Evolutionary conservation across 192 early-diverging fungal species (phyloP).

Genomic region (Linnemannia elongata): DNA sequence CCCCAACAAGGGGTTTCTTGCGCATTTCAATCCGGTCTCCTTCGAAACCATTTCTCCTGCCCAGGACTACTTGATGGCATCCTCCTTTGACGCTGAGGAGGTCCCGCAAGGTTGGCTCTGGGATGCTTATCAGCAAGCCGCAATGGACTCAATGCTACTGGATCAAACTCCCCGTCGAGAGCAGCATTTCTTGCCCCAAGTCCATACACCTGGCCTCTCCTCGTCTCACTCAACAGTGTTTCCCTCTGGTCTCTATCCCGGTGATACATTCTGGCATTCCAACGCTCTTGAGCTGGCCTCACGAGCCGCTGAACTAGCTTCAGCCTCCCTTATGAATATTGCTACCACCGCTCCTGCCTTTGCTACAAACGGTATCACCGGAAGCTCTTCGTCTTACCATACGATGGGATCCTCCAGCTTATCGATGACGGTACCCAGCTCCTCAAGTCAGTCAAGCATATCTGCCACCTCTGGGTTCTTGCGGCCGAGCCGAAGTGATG

Average conservation of each 20-base stretch:
- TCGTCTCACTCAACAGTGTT: not conserved
- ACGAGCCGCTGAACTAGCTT: not conserved
- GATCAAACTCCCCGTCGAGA: not conserved
- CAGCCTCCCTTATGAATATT: not conserved
- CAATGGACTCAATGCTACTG: not conserved
- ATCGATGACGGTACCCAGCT: not conserved
- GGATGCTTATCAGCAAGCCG: not conserved
- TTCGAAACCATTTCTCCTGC: not conserved
- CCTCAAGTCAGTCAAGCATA: not conserved
- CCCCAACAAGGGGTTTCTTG: not conserved
- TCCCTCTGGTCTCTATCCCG: not conserved
- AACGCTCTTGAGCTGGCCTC: not conserved
- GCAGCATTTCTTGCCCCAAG: not conserved
- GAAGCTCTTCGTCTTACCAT: not conserved
- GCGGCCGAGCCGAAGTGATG: not conserved
- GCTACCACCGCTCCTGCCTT: not conserved
- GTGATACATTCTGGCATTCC: not conserved
- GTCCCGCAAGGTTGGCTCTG: conserved; percentile 1
- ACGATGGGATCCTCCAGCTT: not conserved
- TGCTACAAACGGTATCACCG: not conserved
- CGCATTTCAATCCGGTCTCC: not conserved
- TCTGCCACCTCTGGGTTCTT: not conserved
- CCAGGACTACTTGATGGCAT: not conserved
- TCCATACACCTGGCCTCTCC: not conserved
- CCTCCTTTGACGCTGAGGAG: not conserved